Evolutionary conservation across 2,329 filamentous ascomycete genomes (phyloP).

Genomic region (Chalaropsis ovoidea): DNA sequence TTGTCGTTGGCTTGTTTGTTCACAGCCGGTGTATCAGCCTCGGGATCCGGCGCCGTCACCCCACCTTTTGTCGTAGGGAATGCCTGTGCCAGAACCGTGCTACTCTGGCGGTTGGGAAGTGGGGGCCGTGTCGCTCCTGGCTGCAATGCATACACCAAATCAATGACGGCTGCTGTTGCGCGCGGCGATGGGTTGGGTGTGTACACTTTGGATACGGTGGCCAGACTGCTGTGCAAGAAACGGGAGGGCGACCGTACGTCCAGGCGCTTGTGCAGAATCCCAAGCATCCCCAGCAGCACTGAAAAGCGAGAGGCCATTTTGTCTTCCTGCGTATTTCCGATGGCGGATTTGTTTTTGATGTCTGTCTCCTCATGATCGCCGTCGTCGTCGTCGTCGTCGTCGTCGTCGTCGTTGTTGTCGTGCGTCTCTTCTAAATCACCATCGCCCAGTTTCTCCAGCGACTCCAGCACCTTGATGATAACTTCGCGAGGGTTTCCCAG

Average conservation of each 20-base stretch:
- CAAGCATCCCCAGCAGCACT: slow-evolving; percentile 58
- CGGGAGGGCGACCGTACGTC: slow-evolving; percentile 68
- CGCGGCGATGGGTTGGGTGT: slow-evolving; percentile 51
- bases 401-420: slow-evolving; percentile 34
- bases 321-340: slow-evolving; percentile 18
- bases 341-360: background rate
- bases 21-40: slow-evolving; percentile 34
- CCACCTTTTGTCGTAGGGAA: slow-evolving; percentile 18
- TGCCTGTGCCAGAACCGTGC: slow-evolving; percentile 39
- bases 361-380: slow-evolving; percentile 29
- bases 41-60: slow-evolving; percentile 50
- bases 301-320: slow-evolving; percentile 42
- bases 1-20: slow-evolving; percentile 40
- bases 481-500: slow-evolving; percentile 74
- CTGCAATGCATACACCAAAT: slow-evolving; percentile 59
- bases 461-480: slow-evolving; percentile 68
- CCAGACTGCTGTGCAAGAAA: slow-evolving; percentile 67
- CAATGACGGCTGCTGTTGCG: slow-evolving; percentile 54
- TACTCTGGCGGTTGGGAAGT: slow-evolving; percentile 50
- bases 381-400: slow-evolving; percentile 31
- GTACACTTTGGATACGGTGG: slow-evolving; percentile 59
- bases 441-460: slow-evolving; percentile 46
- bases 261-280: slow-evolving; percentile 62
- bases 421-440: slow-evolving; percentile 32
- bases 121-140: slow-evolving; percentile 52